Percentiles rank a stretch among this genome's conserved stretches.
phyloP scores from a whole-genome alignment of 352 stramenopile species.

The Salisapilia sapeloensis region DNA sequence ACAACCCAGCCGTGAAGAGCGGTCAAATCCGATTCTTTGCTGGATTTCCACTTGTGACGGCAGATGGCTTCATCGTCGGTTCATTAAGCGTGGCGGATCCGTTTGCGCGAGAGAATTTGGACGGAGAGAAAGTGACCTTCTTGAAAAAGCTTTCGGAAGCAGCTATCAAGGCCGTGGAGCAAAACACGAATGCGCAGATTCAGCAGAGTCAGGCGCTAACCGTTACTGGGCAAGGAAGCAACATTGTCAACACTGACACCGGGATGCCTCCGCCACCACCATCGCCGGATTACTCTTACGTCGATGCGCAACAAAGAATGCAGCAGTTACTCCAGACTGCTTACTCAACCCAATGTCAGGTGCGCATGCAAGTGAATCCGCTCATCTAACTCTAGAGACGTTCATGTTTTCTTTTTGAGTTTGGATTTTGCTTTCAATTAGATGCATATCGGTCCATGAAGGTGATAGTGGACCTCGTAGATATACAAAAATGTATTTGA shows the following conservation, averaged over 20 bases:
- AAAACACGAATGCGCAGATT: constrained; percentile 33
- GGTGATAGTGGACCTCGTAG: too few species aligned
- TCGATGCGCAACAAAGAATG: constrained; percentile 60
- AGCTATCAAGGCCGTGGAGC: constrained; percentile 54
- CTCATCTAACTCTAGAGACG: constrained; percentile 16
- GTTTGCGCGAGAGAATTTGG: constrained; percentile 55
- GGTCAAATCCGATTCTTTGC: constrained; percentile 71
- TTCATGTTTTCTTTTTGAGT: too few species aligned
- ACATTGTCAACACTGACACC: too few species aligned
- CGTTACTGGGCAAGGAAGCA: too few species aligned
- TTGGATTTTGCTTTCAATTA: too few species aligned
- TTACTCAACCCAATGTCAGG: constrained; percentile 68
- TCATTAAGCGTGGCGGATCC: constrained; percentile 63
- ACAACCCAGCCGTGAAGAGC: constrained; percentile 63
- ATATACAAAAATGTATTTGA: too few species aligned
- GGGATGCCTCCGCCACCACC: constrained; percentile 19
- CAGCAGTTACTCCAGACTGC: constrained; percentile 69
- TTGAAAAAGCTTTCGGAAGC: constrained; percentile 71
- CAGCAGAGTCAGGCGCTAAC: constrained; percentile 1
- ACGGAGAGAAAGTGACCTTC: constrained; percentile 67
- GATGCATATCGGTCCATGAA: too few species aligned
- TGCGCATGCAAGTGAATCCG: constrained; percentile 66
- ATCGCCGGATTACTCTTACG: constrained; percentile 29
- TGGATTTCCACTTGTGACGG: constrained; percentile 55
- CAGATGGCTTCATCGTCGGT: constrained; percentile 42